Evolutionary conservation across 495 filamentous ascomycete species (phyloP), one percentile per base, ranked within the genome.

Genomic region (Penicillium samsonianum): DNA sequence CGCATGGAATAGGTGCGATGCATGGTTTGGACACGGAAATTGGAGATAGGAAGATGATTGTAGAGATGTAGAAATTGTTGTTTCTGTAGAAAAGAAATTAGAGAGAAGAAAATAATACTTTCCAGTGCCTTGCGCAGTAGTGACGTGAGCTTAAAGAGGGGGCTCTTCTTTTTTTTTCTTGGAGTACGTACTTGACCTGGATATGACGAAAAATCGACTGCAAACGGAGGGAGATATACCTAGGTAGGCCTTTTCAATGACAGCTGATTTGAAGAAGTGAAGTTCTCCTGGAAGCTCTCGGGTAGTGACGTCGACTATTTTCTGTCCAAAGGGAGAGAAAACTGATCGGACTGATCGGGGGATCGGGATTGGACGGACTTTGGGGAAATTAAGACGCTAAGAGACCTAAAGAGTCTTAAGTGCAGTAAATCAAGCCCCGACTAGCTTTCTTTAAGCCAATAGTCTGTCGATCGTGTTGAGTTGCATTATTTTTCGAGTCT

Each of bases 1-100:
- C 94, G 91, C 93, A 98, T 96, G 62, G 92, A 96, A 70, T 98
- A 98, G 62, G 94, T 96, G 63, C 94, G 90, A 85, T 98, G 93
- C 94, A 98, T 98, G 61, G 42, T 20, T 20, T 45, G 42, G 25
- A 40, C 51, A 12, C 30, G 41, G 50, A 14, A 37, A 19, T 57
- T 26, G 50, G 40, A 19, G 42, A 49, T n/a, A 50, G 51, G 31
- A 17, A 40, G 41, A 37, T 23, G 37, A 33, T 43, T 55, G 47
- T 22, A 40, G 50, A 61, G 35, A 59, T 43, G 53, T 33, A 25
- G 16, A 40, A 38, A 57, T 42, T 25, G 22, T 37, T 52, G 63
- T 63, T 62, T 56, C 62, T 64, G 62, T 50, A 53, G 22, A 33
- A 60, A 61, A 48, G 40, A 48, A 52, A 40, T 55, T 49, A 61